These are phyloP conservation scores for Iris macrosiphon DNA, from an alignment of 106 monocot species.

Conservation along the genomic window DNA sequence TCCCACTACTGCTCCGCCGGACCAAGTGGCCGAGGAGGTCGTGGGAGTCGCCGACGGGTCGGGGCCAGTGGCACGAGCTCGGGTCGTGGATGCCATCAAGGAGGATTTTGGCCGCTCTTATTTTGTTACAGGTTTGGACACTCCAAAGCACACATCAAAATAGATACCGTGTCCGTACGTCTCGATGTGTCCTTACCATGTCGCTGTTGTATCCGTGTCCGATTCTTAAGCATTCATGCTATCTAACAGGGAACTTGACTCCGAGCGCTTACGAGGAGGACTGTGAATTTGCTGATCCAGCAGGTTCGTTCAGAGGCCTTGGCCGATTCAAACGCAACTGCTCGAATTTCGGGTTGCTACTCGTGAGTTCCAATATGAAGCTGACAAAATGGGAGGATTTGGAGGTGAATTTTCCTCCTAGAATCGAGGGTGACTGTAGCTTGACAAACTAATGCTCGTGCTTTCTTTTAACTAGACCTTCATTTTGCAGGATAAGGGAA, in stretches of 20 bases:
- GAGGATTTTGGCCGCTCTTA: slow-evolving; percentile 10
- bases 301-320: slow-evolving; percentile 89
- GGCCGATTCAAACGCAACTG: slow-evolving; percentile 78
- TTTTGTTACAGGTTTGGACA: slow-evolving; percentile 13
- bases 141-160: too few relatives aligned
- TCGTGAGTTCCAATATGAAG: slow-evolving; percentile 85
- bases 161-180: too few relatives aligned
- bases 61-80: not conserved
- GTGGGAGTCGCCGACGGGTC: not conserved
- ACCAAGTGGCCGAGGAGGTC: not conserved
- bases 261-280: slow-evolving; percentile 74
- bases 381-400: slow-evolving; percentile 93
- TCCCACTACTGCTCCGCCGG: not conserved
- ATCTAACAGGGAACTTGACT: slow-evolving; percentile 73
- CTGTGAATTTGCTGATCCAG: slow-evolving; percentile 98
- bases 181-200: too few relatives aligned
- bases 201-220: too few relatives aligned
- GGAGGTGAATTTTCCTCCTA: slow-evolving; percentile 40
- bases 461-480: too few relatives aligned
- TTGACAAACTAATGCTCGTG: not conserved
- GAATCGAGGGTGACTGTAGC: not conserved
- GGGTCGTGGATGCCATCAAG: slow-evolving; percentile 3
- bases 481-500: slow-evolving; percentile 69
- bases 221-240: too few relatives aligned
- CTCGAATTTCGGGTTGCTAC: slow-evolving; percentile 80